Conservation (phyloP, 2,329 filamentous ascomycete genomes). For the Pseudopithomyces maydicus region DNA sequence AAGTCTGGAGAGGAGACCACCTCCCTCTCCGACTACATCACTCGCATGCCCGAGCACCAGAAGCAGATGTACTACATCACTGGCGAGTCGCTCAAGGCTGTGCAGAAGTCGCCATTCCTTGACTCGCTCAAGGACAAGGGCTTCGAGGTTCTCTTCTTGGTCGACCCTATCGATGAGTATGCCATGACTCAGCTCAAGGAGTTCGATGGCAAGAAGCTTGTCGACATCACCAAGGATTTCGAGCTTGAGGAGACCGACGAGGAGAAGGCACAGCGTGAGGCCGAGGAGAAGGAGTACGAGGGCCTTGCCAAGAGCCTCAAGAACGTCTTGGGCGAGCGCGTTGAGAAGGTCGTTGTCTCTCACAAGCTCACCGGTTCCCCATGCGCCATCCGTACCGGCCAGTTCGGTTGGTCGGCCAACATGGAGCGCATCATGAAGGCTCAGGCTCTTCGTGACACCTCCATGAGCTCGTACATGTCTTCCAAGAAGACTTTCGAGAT, state of each 20-base stretch:
- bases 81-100: constrained; percentile 98
- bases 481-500: constrained; percentile 99
- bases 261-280: constrained; percentile 95
- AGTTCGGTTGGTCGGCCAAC: constrained; percentile 99
- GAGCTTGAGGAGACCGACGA: constrained; percentile 99
- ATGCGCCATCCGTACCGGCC: constrained; percentile 98
- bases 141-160: constrained; percentile 99
- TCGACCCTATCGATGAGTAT: constrained; percentile 99
- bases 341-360: constrained; percentile 99
- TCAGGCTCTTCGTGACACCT: constrained; percentile 98
- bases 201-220: constrained; percentile 99
- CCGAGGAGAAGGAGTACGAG: constrained; percentile 98
- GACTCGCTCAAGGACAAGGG: constrained; percentile 98
- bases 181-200: constrained; percentile 99
- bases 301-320: constrained; percentile 93
- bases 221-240: constrained; percentile 99
- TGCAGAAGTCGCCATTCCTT: constrained; percentile 97
- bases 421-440: constrained; percentile 99
- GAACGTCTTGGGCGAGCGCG: constrained; percentile 99
- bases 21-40: constrained; percentile 95
- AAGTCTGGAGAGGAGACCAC: constrained; percentile 97
- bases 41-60: constrained; percentile 99
- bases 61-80: constrained; percentile 99
- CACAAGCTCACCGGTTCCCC: constrained; percentile 95
- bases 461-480: constrained; percentile 99